Evolutionary conservation across 164 flowering plant species (phyloP).

Genomic region (Santalum album): DNA sequence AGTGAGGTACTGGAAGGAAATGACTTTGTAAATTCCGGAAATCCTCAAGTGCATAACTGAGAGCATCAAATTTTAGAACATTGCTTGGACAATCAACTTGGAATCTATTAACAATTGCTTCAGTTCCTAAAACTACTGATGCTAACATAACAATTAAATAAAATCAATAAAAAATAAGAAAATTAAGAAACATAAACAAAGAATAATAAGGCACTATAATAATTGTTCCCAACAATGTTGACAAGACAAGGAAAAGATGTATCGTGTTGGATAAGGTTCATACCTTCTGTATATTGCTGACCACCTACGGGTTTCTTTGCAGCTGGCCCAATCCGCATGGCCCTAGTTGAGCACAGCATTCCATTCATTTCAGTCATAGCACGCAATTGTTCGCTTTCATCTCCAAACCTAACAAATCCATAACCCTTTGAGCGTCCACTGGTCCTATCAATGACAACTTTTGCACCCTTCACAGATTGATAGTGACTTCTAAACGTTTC

Average conservation of each 20-base stretch:
- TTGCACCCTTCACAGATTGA: constrained; percentile 79
- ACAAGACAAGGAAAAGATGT: no score
- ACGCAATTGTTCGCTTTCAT: constrained; percentile 74
- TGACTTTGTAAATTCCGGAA: constrained; percentile 30
- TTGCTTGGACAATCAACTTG: constrained; percentile 10
- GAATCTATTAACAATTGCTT: neutral
- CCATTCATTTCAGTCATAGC: constrained; percentile 97
- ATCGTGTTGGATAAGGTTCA: no score
- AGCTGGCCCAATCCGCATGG: constrained; percentile 89
- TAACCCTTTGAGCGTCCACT: constrained; percentile 94
- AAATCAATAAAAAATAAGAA: neutral
- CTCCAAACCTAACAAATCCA: constrained; percentile 92
- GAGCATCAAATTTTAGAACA: constrained; percentile 17
- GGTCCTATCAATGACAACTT: constrained; percentile 75
- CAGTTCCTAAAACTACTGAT: neutral
- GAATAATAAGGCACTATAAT: neutral
- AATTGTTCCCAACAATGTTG: no score
- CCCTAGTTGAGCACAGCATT: constrained; percentile 57
- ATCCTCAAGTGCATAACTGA: constrained; percentile 45
- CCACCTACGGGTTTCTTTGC: constrained; percentile 49
- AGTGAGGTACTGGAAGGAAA: constrained; percentile 75
- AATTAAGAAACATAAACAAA: neutral
- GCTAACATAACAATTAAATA: neutral
- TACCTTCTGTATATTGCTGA: constrained; percentile 60
- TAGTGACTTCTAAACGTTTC: constrained; percentile 69